These are phyloP conservation scores for Elaeis oleifera DNA, from an alignment of 202 grass and related monocot species.

Conservation along the genomic window DNA sequence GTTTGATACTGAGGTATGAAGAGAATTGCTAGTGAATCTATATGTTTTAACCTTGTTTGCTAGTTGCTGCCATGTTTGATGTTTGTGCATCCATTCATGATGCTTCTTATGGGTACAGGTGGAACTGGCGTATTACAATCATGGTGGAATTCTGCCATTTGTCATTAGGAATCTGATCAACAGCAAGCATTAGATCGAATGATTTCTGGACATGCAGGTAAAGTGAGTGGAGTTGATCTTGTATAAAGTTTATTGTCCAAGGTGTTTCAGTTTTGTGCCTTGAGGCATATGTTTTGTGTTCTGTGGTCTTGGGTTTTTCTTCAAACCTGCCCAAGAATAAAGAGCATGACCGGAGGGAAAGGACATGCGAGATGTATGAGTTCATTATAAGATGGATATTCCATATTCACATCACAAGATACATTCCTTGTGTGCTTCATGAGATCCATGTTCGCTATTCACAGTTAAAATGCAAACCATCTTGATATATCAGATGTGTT, in stretches of 20 bases:
- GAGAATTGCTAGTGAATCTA: background rate
- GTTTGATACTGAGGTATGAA: conserved; percentile 83
- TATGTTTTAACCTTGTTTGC: too few species aligned
- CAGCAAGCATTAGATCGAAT: conserved; percentile 40
- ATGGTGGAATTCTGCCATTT: conserved; percentile 88
- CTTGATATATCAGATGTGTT: too few species aligned
- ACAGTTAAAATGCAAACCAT: too few species aligned
- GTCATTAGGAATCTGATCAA: conserved; percentile 58
- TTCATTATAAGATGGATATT: too few species aligned
- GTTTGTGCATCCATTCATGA: background rate
- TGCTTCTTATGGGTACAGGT: conserved; percentile 37
- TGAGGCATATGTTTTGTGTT: background rate
- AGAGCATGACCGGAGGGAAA: background rate
- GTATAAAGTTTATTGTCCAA: background rate
- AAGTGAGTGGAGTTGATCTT: conserved; percentile 2
- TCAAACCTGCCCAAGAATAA: conserved; percentile 34
- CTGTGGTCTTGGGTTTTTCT: conserved; percentile 16
- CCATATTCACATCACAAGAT: too few species aligned
- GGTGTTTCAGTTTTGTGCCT: conserved; percentile 8
- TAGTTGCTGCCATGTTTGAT: background rate
- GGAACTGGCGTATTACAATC: conserved; percentile 86
- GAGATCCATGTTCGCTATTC: too few species aligned
- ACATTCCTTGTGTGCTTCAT: too few species aligned
- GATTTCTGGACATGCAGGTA: conserved; percentile 15
- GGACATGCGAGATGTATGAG: too few species aligned